A percentile compares a stretch with the other conserved stretches of the same genome.
Evolutionary conservation across 2,329 filamentous ascomycete species (phyloP).

Genomic region (Alternaria triticina): DNA sequence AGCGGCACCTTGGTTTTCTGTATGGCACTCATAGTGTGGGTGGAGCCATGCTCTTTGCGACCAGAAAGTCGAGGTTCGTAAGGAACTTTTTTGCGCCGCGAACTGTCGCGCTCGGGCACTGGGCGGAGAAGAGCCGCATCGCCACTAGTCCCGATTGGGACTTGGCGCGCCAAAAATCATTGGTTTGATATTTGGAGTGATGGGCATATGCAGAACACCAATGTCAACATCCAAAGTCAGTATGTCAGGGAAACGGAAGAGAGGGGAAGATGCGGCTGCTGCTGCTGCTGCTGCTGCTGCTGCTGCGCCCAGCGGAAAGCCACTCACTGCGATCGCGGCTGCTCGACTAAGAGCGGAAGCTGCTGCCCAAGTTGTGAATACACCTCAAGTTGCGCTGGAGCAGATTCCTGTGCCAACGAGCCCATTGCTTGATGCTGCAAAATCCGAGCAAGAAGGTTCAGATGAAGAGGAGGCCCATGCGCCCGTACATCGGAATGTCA

Average conservation of each 20-base stretch:
- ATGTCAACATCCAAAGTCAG: conserved; percentile 6
- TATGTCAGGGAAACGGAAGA: conserved; percentile 44
- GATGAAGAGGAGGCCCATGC: conserved; percentile 23
- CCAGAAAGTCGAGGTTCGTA: conserved; percentile 18
- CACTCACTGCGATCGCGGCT: conserved; percentile 44
- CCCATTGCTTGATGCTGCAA: conserved; percentile 17
- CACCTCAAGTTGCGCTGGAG: conserved; percentile 18
- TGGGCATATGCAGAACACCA: conserved; percentile 3
- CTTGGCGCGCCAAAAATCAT: conserved; percentile 12
- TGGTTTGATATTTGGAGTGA: background rate
- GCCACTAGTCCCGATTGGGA: conserved; percentile 1
- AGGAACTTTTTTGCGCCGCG: conserved; percentile 39
- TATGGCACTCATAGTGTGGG: conserved; percentile 41
- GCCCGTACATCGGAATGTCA: conserved; percentile 25
- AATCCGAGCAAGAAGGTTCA: conserved; percentile 26
- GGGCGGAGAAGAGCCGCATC: conserved; percentile 12
- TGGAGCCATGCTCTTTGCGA: conserved; percentile 18
- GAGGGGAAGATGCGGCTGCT: conserved; percentile 15
- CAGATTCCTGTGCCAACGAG: conserved; percentile 21
- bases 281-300: background rate
- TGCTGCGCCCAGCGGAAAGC: conserved; percentile 18
- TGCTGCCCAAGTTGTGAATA: conserved; percentile 10
- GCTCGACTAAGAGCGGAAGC: conserved; percentile 37
- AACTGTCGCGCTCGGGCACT: conserved; percentile 14
- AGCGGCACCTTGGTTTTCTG: conserved; percentile 45